Evolutionary conservation across 495 filamentous ascomycete genomes (phyloP).

Genomic region (Margaritispora aquatica): DNA sequence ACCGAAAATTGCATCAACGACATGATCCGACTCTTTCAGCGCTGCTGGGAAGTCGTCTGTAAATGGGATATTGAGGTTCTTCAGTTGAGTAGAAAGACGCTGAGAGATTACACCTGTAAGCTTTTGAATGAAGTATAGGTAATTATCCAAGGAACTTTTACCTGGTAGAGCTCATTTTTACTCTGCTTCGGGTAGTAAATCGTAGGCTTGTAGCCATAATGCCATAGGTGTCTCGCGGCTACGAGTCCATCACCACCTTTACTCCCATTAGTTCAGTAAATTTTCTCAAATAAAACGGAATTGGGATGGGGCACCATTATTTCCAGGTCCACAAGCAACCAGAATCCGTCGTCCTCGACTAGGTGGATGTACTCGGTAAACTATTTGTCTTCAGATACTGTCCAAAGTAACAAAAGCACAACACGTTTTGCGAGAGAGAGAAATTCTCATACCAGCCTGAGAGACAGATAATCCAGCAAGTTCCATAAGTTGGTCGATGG

Average conservation of each 20-base stretch:
- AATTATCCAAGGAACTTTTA: slow-evolving; percentile 25
- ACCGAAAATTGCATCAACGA: slow-evolving; percentile 95
- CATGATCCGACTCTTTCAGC: slow-evolving; percentile 61
- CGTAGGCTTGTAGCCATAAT: slow-evolving; percentile 86
- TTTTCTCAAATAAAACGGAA: too few species aligned
- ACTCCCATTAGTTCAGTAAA: too few species aligned
- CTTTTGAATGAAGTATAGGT: neutral
- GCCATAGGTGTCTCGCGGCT: slow-evolving; percentile 86
- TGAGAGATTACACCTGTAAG: slow-evolving; percentile 24
- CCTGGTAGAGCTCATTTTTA: slow-evolving; percentile 86
- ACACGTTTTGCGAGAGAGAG: neutral
- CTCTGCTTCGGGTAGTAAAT: slow-evolving; percentile 90
- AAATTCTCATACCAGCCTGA: slow-evolving; percentile 1
- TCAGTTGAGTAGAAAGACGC: slow-evolving; percentile 78
- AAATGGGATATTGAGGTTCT: slow-evolving; percentile 78
- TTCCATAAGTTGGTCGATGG: slow-evolving; percentile 95
- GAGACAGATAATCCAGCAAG: slow-evolving; percentile 7
- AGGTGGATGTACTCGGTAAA: slow-evolving; percentile 77
- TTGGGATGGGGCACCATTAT: slow-evolving; percentile 92
- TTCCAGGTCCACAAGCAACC: slow-evolving; percentile 88
- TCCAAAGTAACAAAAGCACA: neutral
- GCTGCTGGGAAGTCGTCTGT: slow-evolving; percentile 69
- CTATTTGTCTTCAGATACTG: slow-evolving; percentile 32
- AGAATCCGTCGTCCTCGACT: slow-evolving; percentile 67
- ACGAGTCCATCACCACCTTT: slow-evolving; percentile 95